Percentiles rank a stretch among this genome's conserved stretches.
Conservation (phyloP, 1,284 basidiomycete genomes). For the Sutorius eximius region DNA sequence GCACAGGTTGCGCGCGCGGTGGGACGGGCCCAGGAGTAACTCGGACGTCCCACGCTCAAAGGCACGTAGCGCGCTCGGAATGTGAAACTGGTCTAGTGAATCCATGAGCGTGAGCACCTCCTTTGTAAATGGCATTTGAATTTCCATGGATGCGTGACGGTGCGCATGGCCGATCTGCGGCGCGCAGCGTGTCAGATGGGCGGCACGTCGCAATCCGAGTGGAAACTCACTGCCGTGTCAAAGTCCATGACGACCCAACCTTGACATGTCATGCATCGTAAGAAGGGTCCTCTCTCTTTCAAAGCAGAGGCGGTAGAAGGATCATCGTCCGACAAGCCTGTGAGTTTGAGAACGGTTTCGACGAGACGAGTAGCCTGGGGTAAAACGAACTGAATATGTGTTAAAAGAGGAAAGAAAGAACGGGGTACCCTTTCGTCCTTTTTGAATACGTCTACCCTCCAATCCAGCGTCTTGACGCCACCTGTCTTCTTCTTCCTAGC, state of each 20-base stretch:
- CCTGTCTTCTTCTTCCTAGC: conserved; percentile 6
- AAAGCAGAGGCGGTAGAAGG: conserved; percentile 25
- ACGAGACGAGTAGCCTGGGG: conserved; percentile 46
- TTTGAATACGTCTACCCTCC: conserved; percentile 52
- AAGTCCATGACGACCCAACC: conserved; percentile 51
- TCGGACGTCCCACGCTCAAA: conserved; percentile 35
- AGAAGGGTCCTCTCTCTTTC: conserved; percentile 30
- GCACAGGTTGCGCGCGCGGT: conserved; percentile 29
- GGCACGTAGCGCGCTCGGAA: conserved; percentile 12
- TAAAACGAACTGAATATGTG: neutral
- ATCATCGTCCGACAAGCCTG: conserved; percentile 35
- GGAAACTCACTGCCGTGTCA: conserved; percentile 45
- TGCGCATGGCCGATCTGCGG: conserved; percentile 58
- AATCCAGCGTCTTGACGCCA: conserved; percentile 37
- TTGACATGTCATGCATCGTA: conserved; percentile 56
- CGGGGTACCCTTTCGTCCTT: conserved; percentile 53
- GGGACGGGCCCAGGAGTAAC: conserved; percentile 30
- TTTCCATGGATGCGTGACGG: conserved; percentile 56
- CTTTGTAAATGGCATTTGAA: conserved; percentile 35
- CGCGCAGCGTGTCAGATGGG: neutral
- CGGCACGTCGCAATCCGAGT: neutral
- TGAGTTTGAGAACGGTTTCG: conserved; percentile 37
- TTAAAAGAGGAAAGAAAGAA: neutral
- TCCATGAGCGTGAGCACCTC: neutral
- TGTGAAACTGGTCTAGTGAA: too few species aligned